Conservation (phyloP, 352 stramenopile species). For the Pythium periplocum region DNA sequence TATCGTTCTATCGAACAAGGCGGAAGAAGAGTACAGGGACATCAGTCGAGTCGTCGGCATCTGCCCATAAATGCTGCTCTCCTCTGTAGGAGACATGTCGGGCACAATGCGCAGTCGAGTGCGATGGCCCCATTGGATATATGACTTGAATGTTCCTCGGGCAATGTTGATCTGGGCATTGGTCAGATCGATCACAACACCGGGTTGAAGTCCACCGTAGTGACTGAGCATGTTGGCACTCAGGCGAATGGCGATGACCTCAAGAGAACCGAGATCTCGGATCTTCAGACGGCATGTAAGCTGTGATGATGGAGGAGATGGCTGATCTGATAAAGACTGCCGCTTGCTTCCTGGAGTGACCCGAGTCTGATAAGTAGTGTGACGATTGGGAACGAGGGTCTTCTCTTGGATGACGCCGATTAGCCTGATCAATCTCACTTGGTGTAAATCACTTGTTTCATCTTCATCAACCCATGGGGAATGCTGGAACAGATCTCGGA, state of each 20-base stretch:
- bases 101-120: too few relatives aligned
- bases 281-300: slow-evolving; percentile 23
- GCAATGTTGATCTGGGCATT: slow-evolving; percentile 52
- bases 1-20: slow-evolving; percentile 35
- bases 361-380: too few relatives aligned
- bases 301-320: background rate
- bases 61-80: slow-evolving; percentile 19
- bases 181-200: slow-evolving; percentile 40
- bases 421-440: too few relatives aligned
- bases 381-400: too few relatives aligned
- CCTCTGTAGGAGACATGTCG: too few relatives aligned
- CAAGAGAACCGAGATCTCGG: slow-evolving; percentile 33
- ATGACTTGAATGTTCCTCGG: slow-evolving; percentile 55
- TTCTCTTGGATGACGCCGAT: too few relatives aligned
- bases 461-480: too few relatives aligned
- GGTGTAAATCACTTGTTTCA: too few relatives aligned
- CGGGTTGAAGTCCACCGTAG: slow-evolving; percentile 22
- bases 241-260: slow-evolving; percentile 43
- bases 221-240: slow-evolving; percentile 39
- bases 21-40: slow-evolving; percentile 33
- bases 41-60: slow-evolving; percentile 40
- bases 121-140: slow-evolving; percentile 42
- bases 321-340: too few relatives aligned
- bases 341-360: too few relatives aligned
- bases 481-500: too few relatives aligned